A percentile compares a stretch with the other conserved stretches of the same genome.
These are phyloP conservation scores for Daldinia concentrica DNA, from an alignment of 495 filamentous ascomycete species.

Conservation along the genomic window DNA sequence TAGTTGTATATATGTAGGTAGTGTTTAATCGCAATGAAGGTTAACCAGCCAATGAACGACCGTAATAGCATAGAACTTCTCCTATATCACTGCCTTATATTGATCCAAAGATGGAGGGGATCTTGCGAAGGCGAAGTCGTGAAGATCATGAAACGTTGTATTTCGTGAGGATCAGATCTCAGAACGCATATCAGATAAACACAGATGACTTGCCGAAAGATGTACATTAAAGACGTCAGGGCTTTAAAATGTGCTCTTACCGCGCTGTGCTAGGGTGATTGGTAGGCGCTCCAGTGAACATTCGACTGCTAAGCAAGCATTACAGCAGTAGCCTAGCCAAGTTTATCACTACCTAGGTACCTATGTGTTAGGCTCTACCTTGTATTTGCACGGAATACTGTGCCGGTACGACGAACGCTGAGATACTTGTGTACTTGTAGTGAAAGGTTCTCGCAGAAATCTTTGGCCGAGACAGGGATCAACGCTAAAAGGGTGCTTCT, in stretches of 20 bases:
- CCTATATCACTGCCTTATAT: constrained; percentile 15
- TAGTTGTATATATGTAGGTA: constrained; percentile 6
- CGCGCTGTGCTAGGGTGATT: constrained; percentile 20
- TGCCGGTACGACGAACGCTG: background rate
- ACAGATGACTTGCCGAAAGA: constrained; percentile 37
- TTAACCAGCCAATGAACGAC: constrained; percentile 18
- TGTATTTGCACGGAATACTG: background rate
- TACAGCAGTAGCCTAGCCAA: constrained; percentile 8
- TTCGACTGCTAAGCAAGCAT: constrained; percentile 15
- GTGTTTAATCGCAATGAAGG: constrained; percentile 4
- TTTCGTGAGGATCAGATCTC: constrained; percentile 39
- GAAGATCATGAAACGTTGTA: constrained; percentile 48
- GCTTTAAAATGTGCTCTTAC: constrained; percentile 5
- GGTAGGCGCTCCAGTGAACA: constrained; percentile 39
- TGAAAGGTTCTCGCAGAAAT: constrained; percentile 36
- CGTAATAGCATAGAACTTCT: background rate
- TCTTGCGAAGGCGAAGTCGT: constrained; percentile 34
- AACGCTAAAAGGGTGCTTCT: constrained; percentile 6
- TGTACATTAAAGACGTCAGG: constrained; percentile 25
- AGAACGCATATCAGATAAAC: constrained; percentile 34
- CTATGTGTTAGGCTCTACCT: background rate
- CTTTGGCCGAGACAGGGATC: constrained; percentile 34
- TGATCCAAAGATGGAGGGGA: constrained; percentile 6
- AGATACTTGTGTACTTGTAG: constrained; percentile 7
- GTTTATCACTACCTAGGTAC: constrained; percentile 2